These are phyloP conservation scores for Zancudomyces culisetae DNA, from an alignment of 371 early-diverging fungal genomes.

Conservation along the genomic window DNA sequence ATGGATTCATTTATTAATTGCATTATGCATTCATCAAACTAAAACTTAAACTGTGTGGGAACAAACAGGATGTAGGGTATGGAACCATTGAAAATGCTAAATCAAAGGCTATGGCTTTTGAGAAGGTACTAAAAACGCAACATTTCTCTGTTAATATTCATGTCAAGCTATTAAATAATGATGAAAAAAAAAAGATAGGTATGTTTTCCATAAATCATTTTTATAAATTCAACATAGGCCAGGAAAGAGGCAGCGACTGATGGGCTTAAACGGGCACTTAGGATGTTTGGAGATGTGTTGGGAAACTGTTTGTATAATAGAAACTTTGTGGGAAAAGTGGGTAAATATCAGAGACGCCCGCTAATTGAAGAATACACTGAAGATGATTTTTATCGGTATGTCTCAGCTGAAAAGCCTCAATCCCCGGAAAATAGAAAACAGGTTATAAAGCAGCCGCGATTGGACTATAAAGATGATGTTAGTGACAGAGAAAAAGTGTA, in stretches of 20 bases:
- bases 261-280: constrained; percentile 80
- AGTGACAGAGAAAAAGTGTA: too few species aligned
- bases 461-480: too few species aligned
- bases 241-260: constrained; percentile 96
- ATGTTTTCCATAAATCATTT: too few species aligned
- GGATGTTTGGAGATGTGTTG: constrained; percentile 82
- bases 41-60: constrained; percentile 11
- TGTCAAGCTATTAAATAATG: neutral
- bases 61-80: constrained; percentile 61
- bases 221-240: constrained; percentile 36
- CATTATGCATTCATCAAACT: neutral
- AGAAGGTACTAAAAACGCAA: constrained; percentile 88
- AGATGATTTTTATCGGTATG: neutral
- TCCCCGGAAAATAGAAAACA: too few species aligned
- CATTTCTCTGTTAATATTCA: neutral
- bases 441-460: too few species aligned
- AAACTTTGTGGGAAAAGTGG: constrained; percentile 42
- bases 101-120: constrained; percentile 62
- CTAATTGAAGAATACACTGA: neutral
- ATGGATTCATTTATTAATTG: too few species aligned
- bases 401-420: too few species aligned
- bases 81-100: constrained; percentile 69
- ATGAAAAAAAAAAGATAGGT: too few species aligned
- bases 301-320: constrained; percentile 96
- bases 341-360: constrained; percentile 8